Conservation (phyloP, 306 rosid genomes). For the Adenanthera pavonina region DNA sequence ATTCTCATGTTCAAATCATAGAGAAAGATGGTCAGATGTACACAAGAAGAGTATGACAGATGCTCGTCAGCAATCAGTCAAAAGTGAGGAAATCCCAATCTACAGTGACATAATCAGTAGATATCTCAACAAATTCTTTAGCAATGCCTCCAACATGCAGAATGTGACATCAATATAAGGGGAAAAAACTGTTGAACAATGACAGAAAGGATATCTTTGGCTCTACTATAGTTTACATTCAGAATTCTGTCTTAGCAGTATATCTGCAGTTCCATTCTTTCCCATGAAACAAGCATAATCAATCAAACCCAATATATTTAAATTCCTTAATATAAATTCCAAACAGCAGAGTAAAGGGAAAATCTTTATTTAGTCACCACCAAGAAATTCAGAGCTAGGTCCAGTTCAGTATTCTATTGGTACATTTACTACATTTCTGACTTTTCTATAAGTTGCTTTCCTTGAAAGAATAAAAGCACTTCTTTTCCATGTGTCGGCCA, state of each 20-base stretch:
- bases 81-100: constrained; percentile 23
- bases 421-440: neutral
- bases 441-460: neutral
- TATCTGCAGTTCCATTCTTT: constrained; percentile 1
- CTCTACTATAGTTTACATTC: neutral
- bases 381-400: constrained; percentile 5
- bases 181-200: constrained; percentile 6
- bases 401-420: neutral
- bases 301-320: constrained; percentile 27
- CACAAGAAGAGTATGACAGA: neutral
- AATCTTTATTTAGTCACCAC: constrained; percentile 8
- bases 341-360: constrained; percentile 14
- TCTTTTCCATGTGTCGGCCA: too few species aligned
- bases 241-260: neutral
- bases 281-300: constrained; percentile 24
- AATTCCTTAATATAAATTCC: neutral
- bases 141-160: constrained; percentile 19
- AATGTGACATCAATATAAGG: constrained; percentile 13
- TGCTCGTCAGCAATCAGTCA: neutral
- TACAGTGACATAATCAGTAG: neutral
- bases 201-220: constrained; percentile 10
- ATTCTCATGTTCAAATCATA: constrained; percentile 7
- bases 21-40: constrained; percentile 20
- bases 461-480: too few species aligned
- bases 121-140: constrained; percentile 7